Percentiles rank a stretch among this genome's conserved stretches.
phyloP scores from a whole-genome alignment of 371 early-diverging fungal species.

The Mucor indicus region DNA sequence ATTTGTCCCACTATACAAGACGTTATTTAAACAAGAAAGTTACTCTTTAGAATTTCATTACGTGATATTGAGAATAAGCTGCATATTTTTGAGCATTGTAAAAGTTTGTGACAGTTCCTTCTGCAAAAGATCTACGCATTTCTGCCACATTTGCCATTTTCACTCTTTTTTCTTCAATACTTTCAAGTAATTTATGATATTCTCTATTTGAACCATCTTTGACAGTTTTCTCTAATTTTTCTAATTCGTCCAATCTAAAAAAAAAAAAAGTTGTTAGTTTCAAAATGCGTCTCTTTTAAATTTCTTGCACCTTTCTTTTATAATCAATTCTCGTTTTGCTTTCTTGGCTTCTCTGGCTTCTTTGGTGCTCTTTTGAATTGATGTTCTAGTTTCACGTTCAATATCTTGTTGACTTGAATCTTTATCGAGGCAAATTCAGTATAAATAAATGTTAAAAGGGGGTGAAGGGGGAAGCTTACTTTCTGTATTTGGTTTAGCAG shows the following conservation, averaged over 20 bases:
- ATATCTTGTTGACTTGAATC: constrained; percentile 23
- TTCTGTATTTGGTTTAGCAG: background rate
- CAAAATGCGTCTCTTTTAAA: too few relatives aligned
- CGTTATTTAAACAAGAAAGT: background rate
- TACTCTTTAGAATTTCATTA: constrained; percentile 1
- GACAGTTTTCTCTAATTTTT: constrained; percentile 26
- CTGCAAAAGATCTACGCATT: constrained; percentile 25
- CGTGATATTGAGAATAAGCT: constrained; percentile 33
- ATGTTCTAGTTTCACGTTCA: constrained; percentile 25
- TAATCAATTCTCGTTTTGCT: constrained; percentile 19
- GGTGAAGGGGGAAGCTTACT: too few relatives aligned
- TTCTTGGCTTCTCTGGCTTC: constrained; percentile 24
- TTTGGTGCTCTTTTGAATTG: constrained; percentile 15
- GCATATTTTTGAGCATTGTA: constrained; percentile 22
- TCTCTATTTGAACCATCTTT: constrained; percentile 27
- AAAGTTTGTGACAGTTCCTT: constrained; percentile 17
- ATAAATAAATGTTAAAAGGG: background rate
- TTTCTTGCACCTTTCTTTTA: constrained; percentile 24
- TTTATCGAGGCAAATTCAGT: too few relatives aligned
- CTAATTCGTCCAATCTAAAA: constrained; percentile 24
- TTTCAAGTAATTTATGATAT: constrained; percentile 22
- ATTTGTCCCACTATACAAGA: constrained; percentile 26
- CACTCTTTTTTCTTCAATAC: constrained; percentile 21
- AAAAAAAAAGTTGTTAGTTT: background rate
- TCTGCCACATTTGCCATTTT: constrained; percentile 21